These are phyloP conservation scores for Xerocomellus intermedius DNA, from an alignment of 768 basidiomycete genomes.

Conservation along the genomic window DNA sequence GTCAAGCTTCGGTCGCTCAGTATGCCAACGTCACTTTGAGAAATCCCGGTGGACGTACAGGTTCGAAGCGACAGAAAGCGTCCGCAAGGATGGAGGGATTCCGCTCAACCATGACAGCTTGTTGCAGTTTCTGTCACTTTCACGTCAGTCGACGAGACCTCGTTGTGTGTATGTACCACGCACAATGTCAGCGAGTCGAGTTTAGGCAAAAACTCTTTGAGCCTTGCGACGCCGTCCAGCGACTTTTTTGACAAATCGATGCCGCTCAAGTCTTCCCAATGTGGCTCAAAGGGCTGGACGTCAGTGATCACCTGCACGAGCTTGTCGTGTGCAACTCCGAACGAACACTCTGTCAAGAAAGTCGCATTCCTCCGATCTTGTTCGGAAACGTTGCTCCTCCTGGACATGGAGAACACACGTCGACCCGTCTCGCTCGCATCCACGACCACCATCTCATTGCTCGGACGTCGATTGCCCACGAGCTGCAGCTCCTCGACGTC, in stretches of 20 bases:
- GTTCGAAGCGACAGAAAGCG: slow-evolving; percentile 76
- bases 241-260: slow-evolving; percentile 70
- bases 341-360: slow-evolving; percentile 95
- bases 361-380: slow-evolving; percentile 48
- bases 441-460: slow-evolving; percentile 25
- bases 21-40: slow-evolving; percentile 9
- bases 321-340: slow-evolving; percentile 88
- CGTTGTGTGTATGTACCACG: slow-evolving; percentile 32
- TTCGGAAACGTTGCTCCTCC: slow-evolving; percentile 36
- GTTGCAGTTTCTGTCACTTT: slow-evolving; percentile 59
- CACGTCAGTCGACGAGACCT: slow-evolving; percentile 16
- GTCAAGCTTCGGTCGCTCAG: slow-evolving; percentile 59
- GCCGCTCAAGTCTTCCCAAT: slow-evolving; percentile 79
- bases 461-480: slow-evolving; percentile 42
- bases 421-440: slow-evolving; percentile 32
- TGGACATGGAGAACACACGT: slow-evolving; percentile 46
- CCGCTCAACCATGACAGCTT: slow-evolving; percentile 79
- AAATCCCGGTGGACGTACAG: slow-evolving; percentile 40
- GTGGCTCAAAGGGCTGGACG: slow-evolving; percentile 89
- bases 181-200: slow-evolving; percentile 77
- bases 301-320: slow-evolving; percentile 93
- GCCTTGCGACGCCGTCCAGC: slow-evolving; percentile 61
- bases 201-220: slow-evolving; percentile 88
- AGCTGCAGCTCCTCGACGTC: slow-evolving; percentile 48
- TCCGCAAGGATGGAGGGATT: slow-evolving; percentile 66